Evolutionary conservation across 805 yeast species (phyloP).

Genomic region (Suhomyces sp.): DNA sequence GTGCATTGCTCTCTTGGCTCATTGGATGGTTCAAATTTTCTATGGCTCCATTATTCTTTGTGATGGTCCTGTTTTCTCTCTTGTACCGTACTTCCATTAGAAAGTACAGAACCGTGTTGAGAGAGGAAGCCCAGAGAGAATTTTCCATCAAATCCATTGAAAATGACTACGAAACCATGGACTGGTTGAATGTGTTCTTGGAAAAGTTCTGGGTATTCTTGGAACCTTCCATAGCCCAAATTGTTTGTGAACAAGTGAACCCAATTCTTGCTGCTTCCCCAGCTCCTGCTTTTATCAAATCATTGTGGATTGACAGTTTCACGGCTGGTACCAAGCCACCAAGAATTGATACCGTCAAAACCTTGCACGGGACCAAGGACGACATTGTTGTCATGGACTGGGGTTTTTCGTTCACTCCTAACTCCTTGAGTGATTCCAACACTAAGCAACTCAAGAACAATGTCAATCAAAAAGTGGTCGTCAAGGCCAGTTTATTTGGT

Average conservation of each 20-base stretch:
- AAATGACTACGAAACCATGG: slow-evolving; percentile 88
- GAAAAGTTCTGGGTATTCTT: slow-evolving; percentile 89
- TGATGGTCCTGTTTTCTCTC: slow-evolving; percentile 60
- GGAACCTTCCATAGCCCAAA: slow-evolving; percentile 86
- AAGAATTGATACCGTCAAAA: slow-evolving; percentile 84
- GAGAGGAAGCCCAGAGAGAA: slow-evolving; percentile 85
- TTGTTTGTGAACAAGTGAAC: slow-evolving; percentile 82
- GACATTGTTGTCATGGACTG: slow-evolving; percentile 98
- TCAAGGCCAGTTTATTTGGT: slow-evolving; percentile 83
- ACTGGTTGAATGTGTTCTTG: slow-evolving; percentile 88
- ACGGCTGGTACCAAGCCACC: slow-evolving; percentile 97
- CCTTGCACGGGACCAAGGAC: slow-evolving; percentile 83
- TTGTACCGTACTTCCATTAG: slow-evolving; percentile 83
- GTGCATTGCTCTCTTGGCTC: slow-evolving; percentile 72
- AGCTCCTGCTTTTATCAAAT: slow-evolving; percentile 77
- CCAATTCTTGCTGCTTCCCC: slow-evolving; percentile 77
- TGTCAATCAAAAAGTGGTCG: slow-evolving; percentile 77
- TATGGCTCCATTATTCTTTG: slow-evolving; percentile 75
- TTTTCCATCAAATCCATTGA: slow-evolving; percentile 78
- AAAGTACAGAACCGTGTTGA: slow-evolving; percentile 67
- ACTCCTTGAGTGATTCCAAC: slow-evolving; percentile 78
- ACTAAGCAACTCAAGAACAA: slow-evolving; percentile 80
- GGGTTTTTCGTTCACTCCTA: slow-evolving; percentile 92
- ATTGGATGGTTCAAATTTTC: slow-evolving; percentile 77
- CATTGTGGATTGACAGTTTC: slow-evolving; percentile 81